A percentile compares a stretch with the other conserved stretches of the same genome.
phyloP scores from a whole-genome alignment of 1,139 yeast species.

The Candida sojae region DNA sequence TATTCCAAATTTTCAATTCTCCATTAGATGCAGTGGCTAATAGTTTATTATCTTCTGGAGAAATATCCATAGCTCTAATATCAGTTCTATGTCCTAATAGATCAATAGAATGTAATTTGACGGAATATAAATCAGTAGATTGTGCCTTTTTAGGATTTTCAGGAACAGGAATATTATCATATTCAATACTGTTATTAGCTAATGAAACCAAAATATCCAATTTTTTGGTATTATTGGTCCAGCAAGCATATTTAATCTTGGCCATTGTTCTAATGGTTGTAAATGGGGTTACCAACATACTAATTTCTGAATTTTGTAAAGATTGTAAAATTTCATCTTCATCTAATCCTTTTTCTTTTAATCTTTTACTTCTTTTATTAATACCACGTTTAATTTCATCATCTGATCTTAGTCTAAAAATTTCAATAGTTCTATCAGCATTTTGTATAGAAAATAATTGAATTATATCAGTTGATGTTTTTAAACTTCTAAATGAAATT shows the following conservation, averaged over 20 bases:
- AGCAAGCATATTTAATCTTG: constrained; percentile 58
- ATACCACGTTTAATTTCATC: constrained; percentile 82
- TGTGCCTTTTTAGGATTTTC: constrained; percentile 44
- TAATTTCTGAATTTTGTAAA: constrained; percentile 55
- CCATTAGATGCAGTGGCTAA: constrained; percentile 93
- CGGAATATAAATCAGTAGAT: constrained; percentile 33
- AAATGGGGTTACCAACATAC: constrained; percentile 63
- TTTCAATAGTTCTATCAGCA: constrained; percentile 78
- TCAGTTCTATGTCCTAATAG: constrained; percentile 88
- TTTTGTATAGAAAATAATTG: constrained; percentile 71
- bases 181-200: constrained; percentile 74
- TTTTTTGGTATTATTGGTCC: constrained; percentile 47
- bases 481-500: constrained; percentile 50
- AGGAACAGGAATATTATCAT: constrained; percentile 57
- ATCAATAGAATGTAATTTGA: constrained; percentile 60
- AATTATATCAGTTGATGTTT: constrained; percentile 17
- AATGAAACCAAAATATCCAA: constrained; percentile 66
- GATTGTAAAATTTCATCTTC: constrained; percentile 63
- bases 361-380: constrained; percentile 75
- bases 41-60: constrained; percentile 79
- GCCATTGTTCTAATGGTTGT: constrained; percentile 58
- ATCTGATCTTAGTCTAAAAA: constrained; percentile 74
- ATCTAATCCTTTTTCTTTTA: constrained; percentile 63
- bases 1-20: constrained; percentile 84
- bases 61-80: constrained; percentile 78